Conservation (phyloP, 2,329 filamentous ascomycete species). For the Sclerotinia minor region DNA sequence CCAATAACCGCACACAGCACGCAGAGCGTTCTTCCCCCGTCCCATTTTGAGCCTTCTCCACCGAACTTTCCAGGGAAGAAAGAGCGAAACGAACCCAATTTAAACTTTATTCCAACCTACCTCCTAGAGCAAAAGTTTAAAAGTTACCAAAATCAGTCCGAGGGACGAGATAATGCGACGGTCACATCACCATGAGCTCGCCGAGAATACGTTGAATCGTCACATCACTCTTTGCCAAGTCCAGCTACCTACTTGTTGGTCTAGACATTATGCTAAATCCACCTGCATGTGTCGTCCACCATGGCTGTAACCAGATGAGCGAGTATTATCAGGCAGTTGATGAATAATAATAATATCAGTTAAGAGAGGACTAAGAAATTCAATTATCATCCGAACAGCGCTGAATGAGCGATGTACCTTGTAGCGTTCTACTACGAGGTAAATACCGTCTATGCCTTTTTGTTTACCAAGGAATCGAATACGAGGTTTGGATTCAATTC, state of each 20-base stretch:
- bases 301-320: background rate
- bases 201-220: background rate
- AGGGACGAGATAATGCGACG: background rate
- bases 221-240: background rate
- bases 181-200: background rate
- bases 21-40: background rate
- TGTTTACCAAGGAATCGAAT: background rate
- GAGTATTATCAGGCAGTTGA: background rate
- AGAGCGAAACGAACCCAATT: background rate
- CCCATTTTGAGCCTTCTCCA: background rate
- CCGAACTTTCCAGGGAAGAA: no score
- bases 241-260: background rate
- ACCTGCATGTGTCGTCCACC: background rate
- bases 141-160: background rate
- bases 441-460: background rate
- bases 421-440: background rate
- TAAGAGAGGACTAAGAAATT: background rate
- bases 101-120: background rate
- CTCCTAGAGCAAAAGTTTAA: no score
- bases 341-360: background rate
- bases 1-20: constrained; percentile 1
- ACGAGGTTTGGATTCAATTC: background rate
- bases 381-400: background rate
- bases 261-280: background rate
- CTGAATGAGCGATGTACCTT: background rate